phyloP scores from a whole-genome alignment of 2,329 filamentous ascomycete species.

The Aspergillus sp. region DNA sequence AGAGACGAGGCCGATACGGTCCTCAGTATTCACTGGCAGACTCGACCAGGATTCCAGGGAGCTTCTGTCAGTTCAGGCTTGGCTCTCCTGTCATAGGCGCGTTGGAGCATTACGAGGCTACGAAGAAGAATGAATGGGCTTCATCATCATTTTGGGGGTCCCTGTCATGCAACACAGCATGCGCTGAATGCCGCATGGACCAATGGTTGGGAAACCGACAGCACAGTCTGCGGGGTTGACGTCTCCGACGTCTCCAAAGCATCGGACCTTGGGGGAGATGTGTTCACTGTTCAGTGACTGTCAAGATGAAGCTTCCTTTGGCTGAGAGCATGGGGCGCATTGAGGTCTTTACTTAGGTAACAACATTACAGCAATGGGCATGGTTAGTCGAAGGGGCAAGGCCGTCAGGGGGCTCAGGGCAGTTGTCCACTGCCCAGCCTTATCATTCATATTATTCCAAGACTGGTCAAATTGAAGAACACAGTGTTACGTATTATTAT shows the following conservation, averaged over 20 bases:
- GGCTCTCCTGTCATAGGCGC: not conserved
- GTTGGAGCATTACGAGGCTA: not conserved
- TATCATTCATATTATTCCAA: no score
- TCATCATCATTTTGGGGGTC: not conserved
- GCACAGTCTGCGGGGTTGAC: not conserved
- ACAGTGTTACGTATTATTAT: no score
- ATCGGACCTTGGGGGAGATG: not conserved
- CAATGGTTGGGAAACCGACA: conserved; percentile 2
- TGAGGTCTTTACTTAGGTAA: not conserved
- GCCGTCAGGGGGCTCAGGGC: not conserved
- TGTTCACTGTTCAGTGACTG: not conserved
- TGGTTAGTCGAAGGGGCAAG: not conserved
- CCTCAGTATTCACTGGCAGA: not conserved
- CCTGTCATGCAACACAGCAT: not conserved
- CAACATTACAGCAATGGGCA: not conserved
- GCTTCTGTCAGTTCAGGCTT: not conserved
- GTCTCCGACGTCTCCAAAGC: not conserved
- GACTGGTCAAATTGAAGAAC: no score
- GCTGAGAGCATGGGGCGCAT: not conserved
- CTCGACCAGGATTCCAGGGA: not conserved
- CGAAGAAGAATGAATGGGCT: not conserved
- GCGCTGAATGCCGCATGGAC: not conserved
- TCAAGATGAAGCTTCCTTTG: not conserved
- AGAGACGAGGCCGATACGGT: not conserved
- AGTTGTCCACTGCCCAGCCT: not conserved